Evolutionary conservation across 805 yeast genomes (phyloP).

Genomic region (Candida vaughaniae): DNA sequence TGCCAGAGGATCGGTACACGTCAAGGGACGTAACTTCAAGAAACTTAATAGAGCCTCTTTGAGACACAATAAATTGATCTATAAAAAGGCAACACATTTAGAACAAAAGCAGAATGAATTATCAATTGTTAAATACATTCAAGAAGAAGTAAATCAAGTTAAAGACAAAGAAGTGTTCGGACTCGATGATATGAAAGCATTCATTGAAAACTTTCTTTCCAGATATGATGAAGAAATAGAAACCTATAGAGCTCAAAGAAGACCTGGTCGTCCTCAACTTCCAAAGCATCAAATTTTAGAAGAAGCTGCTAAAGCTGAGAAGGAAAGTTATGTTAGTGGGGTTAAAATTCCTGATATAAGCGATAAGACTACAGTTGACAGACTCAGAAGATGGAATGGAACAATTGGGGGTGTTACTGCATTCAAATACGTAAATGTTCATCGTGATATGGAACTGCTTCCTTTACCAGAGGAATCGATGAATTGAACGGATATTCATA

Average conservation of each 20-base stretch:
- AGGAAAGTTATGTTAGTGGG: constrained; percentile 65
- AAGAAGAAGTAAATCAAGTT: constrained; percentile 31
- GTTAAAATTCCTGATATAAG: constrained; percentile 69
- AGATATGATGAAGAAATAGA: constrained; percentile 77
- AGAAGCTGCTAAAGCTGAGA: constrained; percentile 59
- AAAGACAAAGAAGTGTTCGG: constrained; percentile 37
- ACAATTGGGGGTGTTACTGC: constrained; percentile 73
- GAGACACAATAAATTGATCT: constrained; percentile 69
- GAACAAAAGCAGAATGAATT: constrained; percentile 63
- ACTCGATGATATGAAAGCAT: constrained; percentile 56
- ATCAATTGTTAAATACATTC: constrained; percentile 55
- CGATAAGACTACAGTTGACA: constrained; percentile 55
- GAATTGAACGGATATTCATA: too few relatives aligned
- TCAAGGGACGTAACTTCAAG: constrained; percentile 85
- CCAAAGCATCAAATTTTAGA: constrained; percentile 68
- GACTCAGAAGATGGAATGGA: constrained; percentile 76
- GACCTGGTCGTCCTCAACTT: constrained; percentile 86
- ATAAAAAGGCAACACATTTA: constrained; percentile 54
- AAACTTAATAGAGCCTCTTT: constrained; percentile 83
- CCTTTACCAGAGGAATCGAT: constrained; percentile 23
- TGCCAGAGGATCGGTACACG: constrained; percentile 65
- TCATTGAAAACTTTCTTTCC: constrained; percentile 60
- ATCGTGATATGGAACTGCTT: constrained; percentile 25
- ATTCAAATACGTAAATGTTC: constrained; percentile 48
- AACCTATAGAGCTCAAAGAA: constrained; percentile 57